Evolutionary conservation across 176 grass and related monocot genomes (phyloP).

Genomic region (Pharus latifolius): DNA sequence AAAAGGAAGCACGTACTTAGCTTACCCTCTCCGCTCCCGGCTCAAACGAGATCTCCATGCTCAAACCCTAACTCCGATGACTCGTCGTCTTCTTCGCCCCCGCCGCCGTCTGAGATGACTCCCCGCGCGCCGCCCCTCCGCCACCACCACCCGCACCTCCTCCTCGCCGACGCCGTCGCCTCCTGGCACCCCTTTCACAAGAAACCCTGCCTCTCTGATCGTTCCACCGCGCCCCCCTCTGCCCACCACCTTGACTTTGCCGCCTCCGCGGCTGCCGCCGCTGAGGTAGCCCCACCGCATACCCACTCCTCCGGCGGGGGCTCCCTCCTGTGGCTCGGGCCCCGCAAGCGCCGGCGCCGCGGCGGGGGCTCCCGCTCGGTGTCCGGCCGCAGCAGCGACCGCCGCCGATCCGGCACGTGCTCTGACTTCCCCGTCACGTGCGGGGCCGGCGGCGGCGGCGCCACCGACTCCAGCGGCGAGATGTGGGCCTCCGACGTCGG

Average conservation of each 20-base stretch:
- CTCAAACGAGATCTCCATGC: slow-evolving; percentile 2
- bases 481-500: slow-evolving; percentile 78
- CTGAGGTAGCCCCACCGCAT: slow-evolving; percentile 31
- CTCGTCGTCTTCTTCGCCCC: neutral
- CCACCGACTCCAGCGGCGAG: slow-evolving; percentile 76
- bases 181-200: slow-evolving; percentile 52
- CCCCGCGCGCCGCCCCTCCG: slow-evolving; percentile 24
- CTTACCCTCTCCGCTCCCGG: neutral
- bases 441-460: slow-evolving; percentile 46
- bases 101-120: neutral
- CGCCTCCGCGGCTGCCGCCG: slow-evolving; percentile 4
- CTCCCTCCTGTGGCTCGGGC: slow-evolving; percentile 48
- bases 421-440: slow-evolving; percentile 59
- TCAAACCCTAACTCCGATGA: neutral
- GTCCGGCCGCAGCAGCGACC: slow-evolving; percentile 73
- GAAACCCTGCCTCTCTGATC: slow-evolving; percentile 65
- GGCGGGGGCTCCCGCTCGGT: slow-evolving; percentile 56
- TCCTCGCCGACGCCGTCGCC: slow-evolving; percentile 30
- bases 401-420: slow-evolving; percentile 67
- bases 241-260: slow-evolving; percentile 13
- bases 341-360: slow-evolving; percentile 49
- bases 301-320: slow-evolving; percentile 20
- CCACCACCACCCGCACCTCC: slow-evolving; percentile 29
- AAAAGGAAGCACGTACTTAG: too few species aligned
- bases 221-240: slow-evolving; percentile 48